Evolutionary conservation across 2,329 filamentous ascomycete species (phyloP).

Genomic region (Alternaria alternata): DNA sequence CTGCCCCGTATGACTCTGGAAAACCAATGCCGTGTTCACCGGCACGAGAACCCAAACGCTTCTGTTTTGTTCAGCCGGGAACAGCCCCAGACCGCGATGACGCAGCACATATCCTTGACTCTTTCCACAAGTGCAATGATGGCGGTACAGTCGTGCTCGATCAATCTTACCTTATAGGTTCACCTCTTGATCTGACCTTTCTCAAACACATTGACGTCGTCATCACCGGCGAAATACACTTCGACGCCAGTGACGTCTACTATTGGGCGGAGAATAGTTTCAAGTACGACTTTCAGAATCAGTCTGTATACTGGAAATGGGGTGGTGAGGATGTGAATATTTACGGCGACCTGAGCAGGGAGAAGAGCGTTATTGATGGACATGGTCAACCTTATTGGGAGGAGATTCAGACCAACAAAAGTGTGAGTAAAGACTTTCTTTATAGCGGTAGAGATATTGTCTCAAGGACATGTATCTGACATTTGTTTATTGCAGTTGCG

Average conservation of each 20-base stretch:
- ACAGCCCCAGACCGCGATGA: background rate
- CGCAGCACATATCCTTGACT: background rate
- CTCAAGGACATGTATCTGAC: background rate
- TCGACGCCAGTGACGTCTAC: background rate
- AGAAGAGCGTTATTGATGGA: conserved; percentile 9
- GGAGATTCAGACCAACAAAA: background rate
- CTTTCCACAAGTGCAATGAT: background rate
- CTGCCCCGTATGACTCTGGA: background rate
- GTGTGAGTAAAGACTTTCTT: background rate
- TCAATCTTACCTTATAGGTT: background rate
- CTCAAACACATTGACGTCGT: background rate
- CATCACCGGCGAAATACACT: background rate
- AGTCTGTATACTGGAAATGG: conserved; percentile 68
- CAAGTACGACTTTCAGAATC: conserved; percentile 62
- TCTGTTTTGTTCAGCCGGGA: background rate
- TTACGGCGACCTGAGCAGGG: conserved; percentile 58
- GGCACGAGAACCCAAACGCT: background rate
- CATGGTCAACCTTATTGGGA: background rate
- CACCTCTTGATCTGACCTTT: background rate
- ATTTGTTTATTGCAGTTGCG: background rate
- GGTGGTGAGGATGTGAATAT: conserved; percentile 69
- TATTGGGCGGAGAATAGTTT: conserved; percentile 22
- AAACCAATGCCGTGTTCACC: background rate
- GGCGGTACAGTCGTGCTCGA: background rate
- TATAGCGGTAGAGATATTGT: background rate